Evolutionary conservation across 2,329 filamentous ascomycete species (phyloP).

Genomic region (Volutella citrinella): DNA sequence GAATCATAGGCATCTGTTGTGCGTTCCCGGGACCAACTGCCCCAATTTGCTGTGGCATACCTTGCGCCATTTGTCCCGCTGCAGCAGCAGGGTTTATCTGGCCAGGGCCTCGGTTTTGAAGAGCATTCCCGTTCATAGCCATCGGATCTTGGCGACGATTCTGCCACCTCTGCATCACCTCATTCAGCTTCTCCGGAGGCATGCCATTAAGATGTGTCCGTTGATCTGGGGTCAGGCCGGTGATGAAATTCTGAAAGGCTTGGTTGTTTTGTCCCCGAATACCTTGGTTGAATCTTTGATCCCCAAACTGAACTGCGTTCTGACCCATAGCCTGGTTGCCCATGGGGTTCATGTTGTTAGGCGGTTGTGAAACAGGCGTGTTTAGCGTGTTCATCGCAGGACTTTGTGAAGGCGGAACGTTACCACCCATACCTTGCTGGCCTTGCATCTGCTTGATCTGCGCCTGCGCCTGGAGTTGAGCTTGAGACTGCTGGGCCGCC

Average conservation of each 20-base stretch:
- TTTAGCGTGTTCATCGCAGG: constrained; percentile 59
- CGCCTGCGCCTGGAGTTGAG: constrained; percentile 40
- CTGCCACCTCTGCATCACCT: constrained; percentile 50
- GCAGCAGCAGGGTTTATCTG: constrained; percentile 32
- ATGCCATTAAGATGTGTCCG: constrained; percentile 41
- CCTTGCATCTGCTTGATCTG: constrained; percentile 54
- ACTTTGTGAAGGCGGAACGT: constrained; percentile 53
- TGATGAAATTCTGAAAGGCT: constrained; percentile 40
- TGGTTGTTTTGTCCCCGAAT: constrained; percentile 45
- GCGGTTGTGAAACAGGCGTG: constrained; percentile 45
- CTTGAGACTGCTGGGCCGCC: constrained; percentile 32
- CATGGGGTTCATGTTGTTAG: constrained; percentile 41
- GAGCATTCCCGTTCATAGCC: constrained; percentile 23
- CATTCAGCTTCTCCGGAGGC: constrained; percentile 48
- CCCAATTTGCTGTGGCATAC: constrained; percentile 30
- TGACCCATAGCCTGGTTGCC: constrained; percentile 43
- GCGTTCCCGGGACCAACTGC: constrained; percentile 23
- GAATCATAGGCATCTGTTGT: constrained; percentile 26
- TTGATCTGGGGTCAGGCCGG: constrained; percentile 45
- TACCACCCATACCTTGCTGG: constrained; percentile 50
- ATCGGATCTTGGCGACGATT: constrained; percentile 33
- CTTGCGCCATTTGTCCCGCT: constrained; percentile 26
- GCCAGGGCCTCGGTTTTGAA: constrained; percentile 28
- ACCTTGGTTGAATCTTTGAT: constrained; percentile 51
- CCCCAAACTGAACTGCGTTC: constrained; percentile 46